Evolutionary conservation across 768 basidiomycete genomes (phyloP).

Genomic region (Panus rudis): DNA sequence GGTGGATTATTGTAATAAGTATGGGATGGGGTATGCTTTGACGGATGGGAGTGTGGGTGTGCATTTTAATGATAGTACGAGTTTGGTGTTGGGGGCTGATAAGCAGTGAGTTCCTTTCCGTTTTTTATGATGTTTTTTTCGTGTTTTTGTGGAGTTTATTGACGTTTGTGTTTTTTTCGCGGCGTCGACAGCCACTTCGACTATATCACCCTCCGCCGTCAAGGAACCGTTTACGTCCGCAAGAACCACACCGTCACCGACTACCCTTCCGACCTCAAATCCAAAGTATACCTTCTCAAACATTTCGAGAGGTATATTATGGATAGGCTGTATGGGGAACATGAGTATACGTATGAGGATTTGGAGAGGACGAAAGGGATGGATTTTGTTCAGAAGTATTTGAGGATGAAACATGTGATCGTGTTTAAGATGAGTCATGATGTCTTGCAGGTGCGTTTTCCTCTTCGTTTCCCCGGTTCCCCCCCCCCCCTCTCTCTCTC

Average conservation of each 20-base stretch:
- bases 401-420: constrained; percentile 95
- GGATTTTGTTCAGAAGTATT: constrained; percentile 93
- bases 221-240: constrained; percentile 62
- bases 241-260: constrained; percentile 62
- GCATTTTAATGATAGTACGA: constrained; percentile 94
- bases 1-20: constrained; percentile 99
- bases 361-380: constrained; percentile 65
- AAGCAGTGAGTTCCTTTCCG: constrained; percentile 57
- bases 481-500: not conserved
- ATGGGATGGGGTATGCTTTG: constrained; percentile 98
- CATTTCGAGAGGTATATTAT: constrained; percentile 96
- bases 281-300: constrained; percentile 86
- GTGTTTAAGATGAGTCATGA: constrained; percentile 96
- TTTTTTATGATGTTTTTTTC: constrained; percentile 5
- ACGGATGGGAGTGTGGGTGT: constrained; percentile 94
- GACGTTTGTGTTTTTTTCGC: not conserved
- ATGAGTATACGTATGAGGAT: constrained; percentile 77
- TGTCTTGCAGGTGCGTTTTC: constrained; percentile 80
- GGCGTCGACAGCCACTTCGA: constrained; percentile 89
- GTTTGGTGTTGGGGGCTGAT: constrained; percentile 75
- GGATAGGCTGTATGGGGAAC: constrained; percentile 79
- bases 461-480: not conserved
- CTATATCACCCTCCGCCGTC: constrained; percentile 65
- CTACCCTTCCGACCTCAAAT: constrained; percentile 79
- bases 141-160: not conserved